Percentiles rank a stretch among this genome's conserved stretches.
phyloP scores from a whole-genome alignment of 768 basidiomycete species.

The Mycena rosella region DNA sequence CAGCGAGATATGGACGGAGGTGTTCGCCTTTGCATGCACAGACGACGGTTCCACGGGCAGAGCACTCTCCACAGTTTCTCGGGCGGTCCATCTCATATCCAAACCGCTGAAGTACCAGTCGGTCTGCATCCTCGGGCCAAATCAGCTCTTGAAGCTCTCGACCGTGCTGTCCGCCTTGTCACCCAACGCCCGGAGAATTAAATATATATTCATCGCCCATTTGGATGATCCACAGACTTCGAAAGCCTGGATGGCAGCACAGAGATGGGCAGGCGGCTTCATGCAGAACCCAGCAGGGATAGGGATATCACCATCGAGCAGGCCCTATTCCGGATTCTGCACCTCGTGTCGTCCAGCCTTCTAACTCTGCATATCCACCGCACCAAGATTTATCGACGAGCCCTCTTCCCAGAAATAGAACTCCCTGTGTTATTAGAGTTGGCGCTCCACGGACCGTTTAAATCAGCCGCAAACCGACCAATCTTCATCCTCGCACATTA shows the following conservation, averaged over 20 bases:
- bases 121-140: not conserved
- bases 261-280: not conserved
- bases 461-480: not conserved
- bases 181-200: constrained; percentile 7
- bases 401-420: constrained; percentile 10
- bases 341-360: constrained; percentile 19
- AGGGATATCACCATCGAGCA: not conserved
- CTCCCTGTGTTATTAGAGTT: constrained; percentile 13
- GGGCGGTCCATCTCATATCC: constrained; percentile 8
- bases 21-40: constrained; percentile 21
- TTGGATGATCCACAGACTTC: constrained; percentile 4
- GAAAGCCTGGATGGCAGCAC: not conserved
- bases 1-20: constrained; percentile 16
- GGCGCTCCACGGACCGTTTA: constrained; percentile 18
- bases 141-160: constrained; percentile 8
- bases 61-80: constrained; percentile 18
- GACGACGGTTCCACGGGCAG: constrained; percentile 24
- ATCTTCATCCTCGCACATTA: not conserved
- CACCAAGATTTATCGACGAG: constrained; percentile 7
- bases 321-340: constrained; percentile 13
- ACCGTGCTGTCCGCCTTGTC: not conserved
- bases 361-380: constrained; percentile 13
- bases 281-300: not conserved
- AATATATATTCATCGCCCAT: constrained; percentile 18
- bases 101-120: constrained; percentile 29